phyloP scores from a whole-genome alignment of 306 rosid species.

The Cicer judaicum region DNA sequence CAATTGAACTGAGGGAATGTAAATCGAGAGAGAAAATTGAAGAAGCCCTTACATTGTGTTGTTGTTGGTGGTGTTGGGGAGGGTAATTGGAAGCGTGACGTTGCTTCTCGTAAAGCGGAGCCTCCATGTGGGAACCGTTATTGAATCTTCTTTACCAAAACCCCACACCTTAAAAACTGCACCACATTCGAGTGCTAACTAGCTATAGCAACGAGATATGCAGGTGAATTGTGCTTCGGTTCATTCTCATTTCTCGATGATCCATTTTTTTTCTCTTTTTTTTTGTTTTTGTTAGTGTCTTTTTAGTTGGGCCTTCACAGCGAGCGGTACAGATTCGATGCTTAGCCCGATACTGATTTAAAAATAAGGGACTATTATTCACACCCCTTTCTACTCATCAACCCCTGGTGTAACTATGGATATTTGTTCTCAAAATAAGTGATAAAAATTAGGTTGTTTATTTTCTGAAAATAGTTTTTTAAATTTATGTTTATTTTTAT shows the following conservation, averaged over 20 bases:
- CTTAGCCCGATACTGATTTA: background rate
- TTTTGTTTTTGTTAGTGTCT: background rate
- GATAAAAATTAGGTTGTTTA: no score
- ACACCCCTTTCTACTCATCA: no score
- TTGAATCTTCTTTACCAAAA: constrained; percentile 43
- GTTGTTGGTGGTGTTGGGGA: constrained; percentile 48
- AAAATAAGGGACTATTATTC: no score
- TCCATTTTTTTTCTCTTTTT: background rate
- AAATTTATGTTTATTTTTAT: no score
- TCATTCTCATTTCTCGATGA: constrained; percentile 39
- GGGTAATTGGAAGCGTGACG: constrained; percentile 75
- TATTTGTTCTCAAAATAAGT: no score
- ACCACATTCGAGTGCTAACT: constrained; percentile 49
- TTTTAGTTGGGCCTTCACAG: background rate
- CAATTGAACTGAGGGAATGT: background rate
- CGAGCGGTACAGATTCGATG: background rate
- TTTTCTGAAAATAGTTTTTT: no score
- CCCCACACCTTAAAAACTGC: constrained; percentile 49
- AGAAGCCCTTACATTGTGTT: constrained; percentile 39
- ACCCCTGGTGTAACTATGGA: no score
- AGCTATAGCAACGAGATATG: background rate
- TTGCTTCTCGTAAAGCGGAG: constrained; percentile 75
- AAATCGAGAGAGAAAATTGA: constrained; percentile 23
- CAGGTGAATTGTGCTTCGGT: constrained; percentile 26
- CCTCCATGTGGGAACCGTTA: constrained; percentile 57